Evolutionary conservation across 495 filamentous ascomycete genomes (phyloP).

Genomic region (Hypoxylon intermedium): DNA sequence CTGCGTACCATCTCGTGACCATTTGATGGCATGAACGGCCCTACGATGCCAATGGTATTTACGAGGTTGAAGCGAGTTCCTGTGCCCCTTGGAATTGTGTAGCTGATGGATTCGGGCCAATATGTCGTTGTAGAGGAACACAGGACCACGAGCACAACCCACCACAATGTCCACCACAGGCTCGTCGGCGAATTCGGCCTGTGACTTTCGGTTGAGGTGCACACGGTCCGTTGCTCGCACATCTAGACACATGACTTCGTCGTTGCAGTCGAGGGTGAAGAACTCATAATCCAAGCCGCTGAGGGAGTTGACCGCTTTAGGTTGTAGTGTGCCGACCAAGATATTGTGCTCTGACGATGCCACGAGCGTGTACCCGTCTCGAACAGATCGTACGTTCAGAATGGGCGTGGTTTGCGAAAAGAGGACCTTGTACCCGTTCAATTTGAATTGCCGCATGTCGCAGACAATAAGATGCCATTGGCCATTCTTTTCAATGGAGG

Average conservation of each 20-base stretch:
- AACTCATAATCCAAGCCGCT: slow-evolving; percentile 57
- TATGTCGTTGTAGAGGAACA: slow-evolving; percentile 80
- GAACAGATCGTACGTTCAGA: slow-evolving; percentile 42
- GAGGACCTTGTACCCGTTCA: slow-evolving; percentile 38
- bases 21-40: slow-evolving; percentile 79
- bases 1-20: slow-evolving; percentile 83
- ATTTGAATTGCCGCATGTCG: slow-evolving; percentile 35
- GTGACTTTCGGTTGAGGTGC: slow-evolving; percentile 45
- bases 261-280: slow-evolving; percentile 57
- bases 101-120: slow-evolving; percentile 58
- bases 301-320: slow-evolving; percentile 25
- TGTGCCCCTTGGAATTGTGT: slow-evolving; percentile 37
- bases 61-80: slow-evolving; percentile 52
- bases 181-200: slow-evolving; percentile 42
- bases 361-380: slow-evolving; percentile 26
- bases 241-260: slow-evolving; percentile 67
- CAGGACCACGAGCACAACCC: slow-evolving; percentile 74
- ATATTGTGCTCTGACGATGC: slow-evolving; percentile 35
- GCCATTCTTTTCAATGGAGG: slow-evolving; percentile 42
- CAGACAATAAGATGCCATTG: slow-evolving; percentile 54
- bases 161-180: slow-evolving; percentile 71
- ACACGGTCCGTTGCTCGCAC: slow-evolving; percentile 43
- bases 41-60: slow-evolving; percentile 92
- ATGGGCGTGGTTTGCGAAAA: slow-evolving; percentile 43
- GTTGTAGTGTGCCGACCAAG: slow-evolving; percentile 35